phyloP scores from a whole-genome alignment of 768 basidiomycete genomes.

The Leccinum longicurvipes region DNA sequence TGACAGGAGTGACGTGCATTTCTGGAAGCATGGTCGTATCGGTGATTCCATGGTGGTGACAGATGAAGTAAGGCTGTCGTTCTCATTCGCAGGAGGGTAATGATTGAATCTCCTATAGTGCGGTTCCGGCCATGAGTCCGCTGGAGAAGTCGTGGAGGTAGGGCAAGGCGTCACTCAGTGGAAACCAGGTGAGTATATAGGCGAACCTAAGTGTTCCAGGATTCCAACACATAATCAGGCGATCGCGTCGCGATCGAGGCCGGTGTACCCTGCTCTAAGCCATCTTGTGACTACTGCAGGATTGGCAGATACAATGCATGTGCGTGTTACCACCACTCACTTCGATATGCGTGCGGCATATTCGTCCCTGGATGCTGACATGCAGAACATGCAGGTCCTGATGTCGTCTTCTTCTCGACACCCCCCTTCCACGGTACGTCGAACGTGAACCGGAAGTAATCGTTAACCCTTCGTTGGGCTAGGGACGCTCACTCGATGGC shows the following conservation, averaged over 20 bases:
- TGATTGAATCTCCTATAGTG: conserved; percentile 37
- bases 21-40: conserved; percentile 68
- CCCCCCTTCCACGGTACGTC: conserved; percentile 60
- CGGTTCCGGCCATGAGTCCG: conserved; percentile 69
- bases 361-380: background rate
- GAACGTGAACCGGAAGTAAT: background rate
- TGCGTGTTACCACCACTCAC: conserved; percentile 6
- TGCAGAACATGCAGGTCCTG: conserved; percentile 26
- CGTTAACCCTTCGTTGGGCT: background rate
- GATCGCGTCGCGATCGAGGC: conserved; percentile 70
- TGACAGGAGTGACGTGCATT: conserved; percentile 65
- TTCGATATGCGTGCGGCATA: background rate
- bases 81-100: background rate
- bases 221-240: conserved; percentile 32
- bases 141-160: conserved; percentile 61
- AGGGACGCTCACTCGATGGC: conserved; percentile 66
- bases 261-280: conserved; percentile 63
- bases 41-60: conserved; percentile 70
- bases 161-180: conserved; percentile 65
- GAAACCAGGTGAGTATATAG: conserved; percentile 45
- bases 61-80: conserved; percentile 45
- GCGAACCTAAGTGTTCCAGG: background rate
- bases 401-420: conserved; percentile 65
- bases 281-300: conserved; percentile 58
- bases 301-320: conserved; percentile 67